Percentiles rank a stretch among this genome's conserved stretches.
Evolutionary conservation across 129 eudicot species (phyloP).

Genomic region (Erigeron canadensis): DNA sequence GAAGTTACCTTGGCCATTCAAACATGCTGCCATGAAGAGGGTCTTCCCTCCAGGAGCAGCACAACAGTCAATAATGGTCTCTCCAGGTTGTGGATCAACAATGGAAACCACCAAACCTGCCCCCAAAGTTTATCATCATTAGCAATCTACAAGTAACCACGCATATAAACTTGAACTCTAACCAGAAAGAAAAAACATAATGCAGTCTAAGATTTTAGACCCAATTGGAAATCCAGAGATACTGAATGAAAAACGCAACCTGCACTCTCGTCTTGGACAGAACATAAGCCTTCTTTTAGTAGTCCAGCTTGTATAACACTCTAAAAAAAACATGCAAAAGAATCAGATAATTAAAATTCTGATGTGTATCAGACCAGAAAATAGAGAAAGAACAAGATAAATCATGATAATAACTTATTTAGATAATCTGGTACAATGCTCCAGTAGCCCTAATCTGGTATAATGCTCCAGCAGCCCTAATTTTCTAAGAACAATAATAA

Average conservation of each 20-base stretch:
- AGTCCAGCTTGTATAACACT: slow-evolving; percentile 77
- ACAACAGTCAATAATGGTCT: slow-evolving; percentile 82
- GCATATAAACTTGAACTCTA: not conserved
- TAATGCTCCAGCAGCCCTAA: no score
- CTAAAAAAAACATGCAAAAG: slow-evolving; percentile 38
- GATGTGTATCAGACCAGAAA: no score
- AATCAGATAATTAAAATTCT: not conserved
- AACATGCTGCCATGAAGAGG: slow-evolving; percentile 81
- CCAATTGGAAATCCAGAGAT: not conserved
- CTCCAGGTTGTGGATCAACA: slow-evolving; percentile 89
- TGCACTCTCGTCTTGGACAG: slow-evolving; percentile 98
- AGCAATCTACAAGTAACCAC: not conserved
- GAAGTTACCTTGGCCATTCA: slow-evolving; percentile 64
- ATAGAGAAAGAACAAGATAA: no score
- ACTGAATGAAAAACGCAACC: slow-evolving; percentile 42
- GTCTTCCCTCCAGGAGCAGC: slow-evolving; percentile 99
- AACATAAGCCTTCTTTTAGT: slow-evolving; percentile 79
- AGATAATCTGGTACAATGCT: no score
- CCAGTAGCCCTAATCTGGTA: no score
- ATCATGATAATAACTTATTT: no score
- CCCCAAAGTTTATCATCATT: slow-evolving; percentile 23
- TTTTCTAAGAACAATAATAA: no score
- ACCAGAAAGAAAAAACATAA: not conserved
- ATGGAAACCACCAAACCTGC: slow-evolving; percentile 84
- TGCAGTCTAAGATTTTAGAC: not conserved